phyloP scores from a whole-genome alignment of 257 asterid species.

The Jacaranda copaia region DNA sequence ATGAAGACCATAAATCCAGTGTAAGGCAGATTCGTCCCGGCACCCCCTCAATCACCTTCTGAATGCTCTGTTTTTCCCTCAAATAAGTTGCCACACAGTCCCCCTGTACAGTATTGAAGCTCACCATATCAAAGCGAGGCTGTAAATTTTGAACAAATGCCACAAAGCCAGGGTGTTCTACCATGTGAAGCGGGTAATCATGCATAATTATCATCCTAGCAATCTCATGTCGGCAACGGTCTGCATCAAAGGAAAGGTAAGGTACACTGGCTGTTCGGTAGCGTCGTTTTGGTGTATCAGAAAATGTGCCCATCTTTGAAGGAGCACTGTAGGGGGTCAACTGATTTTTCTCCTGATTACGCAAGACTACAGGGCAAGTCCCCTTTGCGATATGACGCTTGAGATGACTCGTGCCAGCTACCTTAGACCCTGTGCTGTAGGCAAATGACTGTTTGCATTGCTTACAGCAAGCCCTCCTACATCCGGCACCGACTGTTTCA shows the following conservation, averaged over 20 bases:
- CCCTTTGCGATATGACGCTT: slow-evolving; percentile 98
- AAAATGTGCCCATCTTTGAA: slow-evolving; percentile 57
- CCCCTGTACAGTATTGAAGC: slow-evolving; percentile 91
- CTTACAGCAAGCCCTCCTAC: slow-evolving; percentile 90
- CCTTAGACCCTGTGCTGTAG: slow-evolving; percentile 93
- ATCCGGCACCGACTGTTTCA: slow-evolving; percentile 74
- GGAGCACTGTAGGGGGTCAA: slow-evolving; percentile 71
- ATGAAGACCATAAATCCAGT: slow-evolving; percentile 84
- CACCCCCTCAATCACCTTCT: slow-evolving; percentile 74
- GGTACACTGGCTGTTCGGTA: slow-evolving; percentile 69
- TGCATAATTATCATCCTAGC: slow-evolving; percentile 94
- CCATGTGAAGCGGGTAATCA: slow-evolving; percentile 96
- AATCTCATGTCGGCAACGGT: slow-evolving; percentile 85
- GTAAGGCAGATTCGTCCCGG: slow-evolving; percentile 91
- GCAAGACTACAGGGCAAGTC: slow-evolving; percentile 78
- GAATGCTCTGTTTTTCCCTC: slow-evolving; percentile 77
- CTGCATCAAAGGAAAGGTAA: slow-evolving; percentile 72
- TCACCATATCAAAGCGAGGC: slow-evolving; percentile 95
- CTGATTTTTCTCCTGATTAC: slow-evolving; percentile 66
- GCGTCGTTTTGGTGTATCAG: slow-evolving; percentile 76
- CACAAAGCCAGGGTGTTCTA: slow-evolving; percentile 92
- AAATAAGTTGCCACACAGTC: slow-evolving; percentile 91
- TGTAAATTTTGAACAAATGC: slow-evolving; percentile 86
- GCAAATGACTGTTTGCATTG: slow-evolving; percentile 99
- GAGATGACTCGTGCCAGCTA: slow-evolving; percentile 98